Evolutionary conservation across 495 filamentous ascomycete genomes (phyloP).

Genomic region (Hypoxylon cercidicola): DNA sequence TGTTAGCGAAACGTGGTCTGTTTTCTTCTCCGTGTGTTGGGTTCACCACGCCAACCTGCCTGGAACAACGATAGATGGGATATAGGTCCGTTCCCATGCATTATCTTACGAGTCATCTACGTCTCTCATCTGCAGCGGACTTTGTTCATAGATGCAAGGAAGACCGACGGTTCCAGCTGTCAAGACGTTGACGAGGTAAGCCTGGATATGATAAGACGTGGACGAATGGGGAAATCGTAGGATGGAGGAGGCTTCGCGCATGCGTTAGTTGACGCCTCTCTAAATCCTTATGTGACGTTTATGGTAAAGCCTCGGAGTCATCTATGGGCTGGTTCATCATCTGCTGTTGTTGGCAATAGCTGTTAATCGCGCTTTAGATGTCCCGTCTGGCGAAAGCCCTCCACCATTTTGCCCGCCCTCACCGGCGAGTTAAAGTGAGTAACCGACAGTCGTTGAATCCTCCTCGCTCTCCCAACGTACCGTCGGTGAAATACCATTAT

Average conservation of each 20-base stretch:
- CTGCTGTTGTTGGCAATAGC: background rate
- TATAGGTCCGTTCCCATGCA: no score
- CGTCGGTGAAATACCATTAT: no score
- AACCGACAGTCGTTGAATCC: background rate
- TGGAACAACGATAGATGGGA: no score
- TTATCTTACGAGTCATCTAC: no score
- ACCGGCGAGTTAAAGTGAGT: background rate
- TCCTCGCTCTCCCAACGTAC: no score
- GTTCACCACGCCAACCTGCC: no score
- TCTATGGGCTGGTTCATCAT: background rate
- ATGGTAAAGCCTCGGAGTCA: background rate
- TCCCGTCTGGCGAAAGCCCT: background rate
- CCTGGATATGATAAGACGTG: background rate
- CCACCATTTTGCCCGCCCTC: background rate
- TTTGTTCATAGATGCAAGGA: no score
- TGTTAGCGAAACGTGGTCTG: no score
- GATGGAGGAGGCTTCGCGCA: background rate
- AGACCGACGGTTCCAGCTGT: background rate
- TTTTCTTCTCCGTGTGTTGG: no score
- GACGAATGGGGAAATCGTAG: slow-evolving; percentile 1
- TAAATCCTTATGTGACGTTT: background rate
- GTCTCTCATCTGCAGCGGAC: no score
- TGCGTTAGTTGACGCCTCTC: background rate
- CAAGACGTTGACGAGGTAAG: background rate
- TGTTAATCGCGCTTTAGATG: background rate